Evolutionary conservation across 106 monocot species (phyloP), one percentile per base, ranked within the genome.

Genomic region (Narthecium ossifragum): DNA sequence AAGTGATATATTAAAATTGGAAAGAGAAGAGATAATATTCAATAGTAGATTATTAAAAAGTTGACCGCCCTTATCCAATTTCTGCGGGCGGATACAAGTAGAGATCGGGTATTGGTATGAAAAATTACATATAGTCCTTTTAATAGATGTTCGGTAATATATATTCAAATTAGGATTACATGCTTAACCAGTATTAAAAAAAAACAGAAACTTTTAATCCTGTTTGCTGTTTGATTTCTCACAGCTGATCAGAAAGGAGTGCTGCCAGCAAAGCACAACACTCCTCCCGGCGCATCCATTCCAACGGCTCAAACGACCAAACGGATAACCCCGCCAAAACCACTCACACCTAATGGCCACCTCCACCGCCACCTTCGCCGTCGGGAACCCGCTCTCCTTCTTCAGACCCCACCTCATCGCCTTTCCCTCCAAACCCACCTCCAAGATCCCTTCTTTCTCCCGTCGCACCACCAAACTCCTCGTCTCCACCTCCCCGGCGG

Each of bases 351-450:
- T 51, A 10, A 55, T 21, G 8, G 14, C 59, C 28, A 8, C 34
- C 41, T 8, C 51, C 22, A 32, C 33, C 46, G 5, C 56, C 49
- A 27, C 56, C 48, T 11, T 28, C 65, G 11, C 34, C 13, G 32
- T 20, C 31, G 32, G 8, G 4, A n/a, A 48, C 60, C 31, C 26
- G 40, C 57, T 0, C 0, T 13, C 55, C 45, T 23, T 28, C 26
- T 8, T 9, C 47, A 15, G 2, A 23, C 29, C 62, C 50, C 38
- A 50, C 13, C 53, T 70, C 63, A 62, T 48, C 62, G 37, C 71
- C 57, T 63, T 55, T 51, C 24, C 45, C 39, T 29, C 70, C 34
- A 32, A 24, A 25, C 66, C 78, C 28, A 40, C 43, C 26, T 49
- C 69, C 2, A 50, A 34, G 40, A 36, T 39, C 51, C 51, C 30